These are phyloP conservation scores for Solanum gracilifrons DNA, from an alignment of 257 asterid species.

Conservation along the genomic window DNA sequence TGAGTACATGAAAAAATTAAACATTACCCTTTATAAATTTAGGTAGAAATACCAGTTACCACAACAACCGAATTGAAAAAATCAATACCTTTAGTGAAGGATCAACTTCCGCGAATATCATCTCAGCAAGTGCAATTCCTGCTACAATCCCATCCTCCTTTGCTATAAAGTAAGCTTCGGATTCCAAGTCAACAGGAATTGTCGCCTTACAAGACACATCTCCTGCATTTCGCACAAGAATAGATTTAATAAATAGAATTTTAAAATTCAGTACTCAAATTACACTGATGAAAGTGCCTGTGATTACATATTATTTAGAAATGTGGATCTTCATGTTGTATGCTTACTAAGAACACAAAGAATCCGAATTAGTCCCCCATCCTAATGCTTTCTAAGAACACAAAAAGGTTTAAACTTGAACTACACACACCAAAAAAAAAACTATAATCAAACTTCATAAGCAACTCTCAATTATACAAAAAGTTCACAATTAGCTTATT, in stretches of 20 bases:
- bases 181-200: constrained; percentile 77
- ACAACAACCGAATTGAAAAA: background rate
- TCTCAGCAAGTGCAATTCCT: constrained; percentile 87
- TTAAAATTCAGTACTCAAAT: background rate
- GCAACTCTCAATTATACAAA: background rate
- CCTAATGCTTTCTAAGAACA: background rate
- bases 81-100: constrained; percentile 62
- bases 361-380: background rate
- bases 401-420: background rate
- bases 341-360: background rate
- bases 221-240: constrained; percentile 30
- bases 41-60: background rate
- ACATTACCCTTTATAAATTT: background rate
- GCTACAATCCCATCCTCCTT: constrained; percentile 93
- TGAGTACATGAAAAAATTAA: background rate
- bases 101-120: constrained; percentile 82
- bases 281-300: background rate
- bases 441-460: background rate
- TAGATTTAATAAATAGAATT: background rate
- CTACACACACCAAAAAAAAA: background rate
- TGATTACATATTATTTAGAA: background rate
- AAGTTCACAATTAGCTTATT: background rate
- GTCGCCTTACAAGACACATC: constrained; percentile 96
- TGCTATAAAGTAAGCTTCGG: constrained; percentile 82
- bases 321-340: background rate